phyloP scores from a whole-genome alignment of 768 basidiomycete species.

The Lactarius sanguifluus region DNA sequence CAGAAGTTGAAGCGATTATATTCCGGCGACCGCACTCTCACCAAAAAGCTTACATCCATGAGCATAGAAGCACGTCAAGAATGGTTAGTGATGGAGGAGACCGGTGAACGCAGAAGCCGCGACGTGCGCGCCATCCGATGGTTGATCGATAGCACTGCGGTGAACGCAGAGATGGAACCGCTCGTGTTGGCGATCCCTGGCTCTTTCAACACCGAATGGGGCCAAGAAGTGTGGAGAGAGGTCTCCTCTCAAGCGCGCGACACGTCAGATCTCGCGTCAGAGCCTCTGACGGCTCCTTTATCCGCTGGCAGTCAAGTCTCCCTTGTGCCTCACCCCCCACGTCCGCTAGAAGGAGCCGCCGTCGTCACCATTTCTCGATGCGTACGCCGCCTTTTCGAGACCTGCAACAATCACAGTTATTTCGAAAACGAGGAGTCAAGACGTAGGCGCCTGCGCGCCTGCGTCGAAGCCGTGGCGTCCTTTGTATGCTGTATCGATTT shows the following conservation, averaged over 20 bases:
- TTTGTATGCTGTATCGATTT: background rate
- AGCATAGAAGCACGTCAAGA: background rate
- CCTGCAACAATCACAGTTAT: background rate
- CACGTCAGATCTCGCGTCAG: too few species aligned
- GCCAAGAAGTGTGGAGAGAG: background rate
- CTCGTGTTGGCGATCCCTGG: conserved; percentile 4
- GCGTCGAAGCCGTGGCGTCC: background rate
- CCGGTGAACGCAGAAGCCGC: background rate
- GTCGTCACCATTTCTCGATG: background rate
- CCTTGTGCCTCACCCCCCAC: too few species aligned
- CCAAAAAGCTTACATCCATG: too few species aligned
- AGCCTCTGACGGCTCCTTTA: too few species aligned
- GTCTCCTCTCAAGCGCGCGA: background rate
- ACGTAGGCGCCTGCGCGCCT: background rate
- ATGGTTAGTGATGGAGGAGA: background rate
- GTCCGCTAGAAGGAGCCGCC: background rate
- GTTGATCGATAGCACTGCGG: background rate
- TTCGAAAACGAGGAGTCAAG: background rate
- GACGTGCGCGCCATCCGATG: conserved; percentile 4
- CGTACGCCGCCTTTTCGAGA: background rate
- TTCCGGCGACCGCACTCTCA: background rate
- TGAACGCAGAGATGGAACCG: background rate
- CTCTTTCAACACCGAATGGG: conserved; percentile 6
- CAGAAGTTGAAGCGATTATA: background rate
- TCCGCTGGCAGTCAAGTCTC: background rate